Evolutionary conservation across 345 rosid species (phyloP).

Genomic region (Durio zibethinus): DNA sequence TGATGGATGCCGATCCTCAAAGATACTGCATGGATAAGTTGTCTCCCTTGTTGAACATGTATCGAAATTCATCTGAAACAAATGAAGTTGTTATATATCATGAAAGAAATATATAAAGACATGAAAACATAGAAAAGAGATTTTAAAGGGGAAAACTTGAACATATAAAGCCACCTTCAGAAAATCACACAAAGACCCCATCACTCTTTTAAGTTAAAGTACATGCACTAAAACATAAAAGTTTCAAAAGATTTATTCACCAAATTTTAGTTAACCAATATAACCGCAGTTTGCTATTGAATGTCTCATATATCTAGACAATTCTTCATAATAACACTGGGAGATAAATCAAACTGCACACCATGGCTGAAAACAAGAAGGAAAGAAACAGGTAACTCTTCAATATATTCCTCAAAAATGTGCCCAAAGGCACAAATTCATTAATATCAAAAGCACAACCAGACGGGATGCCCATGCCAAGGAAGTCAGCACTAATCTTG

Average conservation of each 20-base stretch:
- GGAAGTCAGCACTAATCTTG: background rate
- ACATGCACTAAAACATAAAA: background rate
- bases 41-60: constrained; percentile 85
- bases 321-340: background rate
- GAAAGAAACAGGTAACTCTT: background rate
- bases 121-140: background rate
- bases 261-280: background rate
- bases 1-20: constrained; percentile 94
- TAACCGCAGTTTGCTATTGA: background rate
- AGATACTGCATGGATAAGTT: constrained; percentile 83
- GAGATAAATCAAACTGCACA: background rate
- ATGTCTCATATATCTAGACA: background rate
- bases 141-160: background rate
- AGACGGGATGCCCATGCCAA: background rate
- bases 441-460: background rate
- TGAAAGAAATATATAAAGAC: background rate
- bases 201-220: background rate
- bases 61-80: constrained; percentile 86
- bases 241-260: background rate
- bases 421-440: background rate
- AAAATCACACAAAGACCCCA: background rate
- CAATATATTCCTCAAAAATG: background rate
- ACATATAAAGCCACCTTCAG: background rate
- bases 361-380: background rate
- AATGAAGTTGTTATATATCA: background rate